A percentile compares a stretch with the other conserved stretches of the same genome.
Conservation (phyloP, 768 basidiomycete species). For the Podaxis pistillaris region DNA sequence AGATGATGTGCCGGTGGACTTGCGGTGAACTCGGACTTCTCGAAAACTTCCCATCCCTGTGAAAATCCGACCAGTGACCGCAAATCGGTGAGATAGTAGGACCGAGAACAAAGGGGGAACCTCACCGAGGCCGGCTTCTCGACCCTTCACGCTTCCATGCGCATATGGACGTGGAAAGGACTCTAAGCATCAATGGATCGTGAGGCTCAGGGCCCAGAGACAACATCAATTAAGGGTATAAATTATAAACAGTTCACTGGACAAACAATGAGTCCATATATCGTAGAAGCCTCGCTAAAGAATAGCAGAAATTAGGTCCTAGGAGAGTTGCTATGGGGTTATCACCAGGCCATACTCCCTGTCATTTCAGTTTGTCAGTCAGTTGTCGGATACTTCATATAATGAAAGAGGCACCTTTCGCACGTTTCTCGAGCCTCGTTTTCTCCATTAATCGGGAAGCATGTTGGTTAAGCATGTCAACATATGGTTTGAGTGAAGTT, state of each 20-base stretch:
- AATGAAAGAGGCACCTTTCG: constrained; percentile 30
- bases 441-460: constrained; percentile 55
- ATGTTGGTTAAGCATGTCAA: constrained; percentile 87
- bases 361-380: neutral
- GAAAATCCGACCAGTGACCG: neutral
- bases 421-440: constrained; percentile 47
- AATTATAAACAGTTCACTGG: neutral
- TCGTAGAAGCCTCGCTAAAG: neutral
- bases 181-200: neutral
- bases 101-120: neutral
- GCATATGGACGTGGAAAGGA: neutral
- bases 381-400: neutral
- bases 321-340: neutral
- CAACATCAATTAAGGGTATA: neutral
- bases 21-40: neutral
- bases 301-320: neutral
- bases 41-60: neutral
- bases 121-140: neutral
- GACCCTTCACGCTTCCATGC: neutral
- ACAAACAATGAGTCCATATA: neutral
- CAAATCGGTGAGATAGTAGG: neutral
- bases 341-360: constrained; percentile 12
- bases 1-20: neutral
- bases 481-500: constrained; percentile 86
- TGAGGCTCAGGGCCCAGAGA: neutral